Base-by-base conservation (phyloP, 2,329 filamentous ascomycete species). In the Clonostachys sp. region DNA sequence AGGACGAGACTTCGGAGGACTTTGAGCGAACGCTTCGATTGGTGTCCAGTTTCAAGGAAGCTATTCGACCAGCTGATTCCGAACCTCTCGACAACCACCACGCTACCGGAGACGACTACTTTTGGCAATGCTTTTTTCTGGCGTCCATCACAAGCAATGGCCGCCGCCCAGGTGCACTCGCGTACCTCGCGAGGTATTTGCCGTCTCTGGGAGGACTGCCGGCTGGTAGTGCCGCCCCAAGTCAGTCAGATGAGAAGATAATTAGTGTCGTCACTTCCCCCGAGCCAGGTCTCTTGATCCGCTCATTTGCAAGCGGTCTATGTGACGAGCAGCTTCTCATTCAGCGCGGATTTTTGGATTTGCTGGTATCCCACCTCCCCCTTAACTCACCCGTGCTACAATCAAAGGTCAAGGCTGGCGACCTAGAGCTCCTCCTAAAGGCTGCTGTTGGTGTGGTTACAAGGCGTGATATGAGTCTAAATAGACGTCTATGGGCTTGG, bases 81-180 rank as follows among this genome's bases (percentile, higher is more conserved):
- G 70, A 78, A 53, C 70, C 67, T 46, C 74, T 74, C 53, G 80
- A 68, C 34, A 66, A 63, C 47, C 75, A 67, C 36, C 81, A 80
- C 64, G 80, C 72, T 42, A 77, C 77, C 9, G 83, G 84, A 10
- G 89, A 91, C 54, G 88, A 89, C 53, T 96, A 94, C 65, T 99
- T 97, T 64, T 99, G 94, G 94, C 94, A 99, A 69, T 96, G 91
- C 63, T 87, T 99, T 61, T 97, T 99, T 59, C 73, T 99, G 16
- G 90, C 92, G 10, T 87, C 89, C 16, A 94, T 99, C 50, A 96
- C 94, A 1, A 92, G 91, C 58, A 81, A 89, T 40, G 91, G 85
- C 51, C 80, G 92, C 51, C 83, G 94, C 47, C 84, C 89, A 53
- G 94, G 94, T 24, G 91, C 91, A 38, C 74, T 99, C 49, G 91